Evolutionary conservation across 805 yeast genomes (phyloP).

Genomic region (Kuraishia borneana): DNA sequence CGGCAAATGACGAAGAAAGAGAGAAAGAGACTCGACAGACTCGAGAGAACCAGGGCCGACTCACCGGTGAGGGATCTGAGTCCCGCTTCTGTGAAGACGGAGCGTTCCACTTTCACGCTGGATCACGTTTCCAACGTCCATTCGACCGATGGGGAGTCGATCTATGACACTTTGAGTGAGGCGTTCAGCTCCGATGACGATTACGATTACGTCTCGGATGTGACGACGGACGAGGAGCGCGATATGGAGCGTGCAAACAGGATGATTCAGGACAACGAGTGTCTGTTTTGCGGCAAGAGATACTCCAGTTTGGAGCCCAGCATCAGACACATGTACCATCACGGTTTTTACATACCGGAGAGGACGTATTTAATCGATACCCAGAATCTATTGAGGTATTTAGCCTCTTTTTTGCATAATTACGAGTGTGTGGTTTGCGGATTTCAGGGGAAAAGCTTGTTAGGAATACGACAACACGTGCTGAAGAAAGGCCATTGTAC

Average conservation of each 20-base stretch:
- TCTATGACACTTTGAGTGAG: constrained; percentile 1
- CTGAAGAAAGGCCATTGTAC: constrained; percentile 31
- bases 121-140: constrained; percentile 21
- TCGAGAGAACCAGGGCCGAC: constrained; percentile 8
- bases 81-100: constrained; percentile 42
- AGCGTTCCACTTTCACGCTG: constrained; percentile 43
- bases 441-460: constrained; percentile 27
- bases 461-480: constrained; percentile 32
- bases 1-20: constrained; percentile 30
- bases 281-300: constrained; percentile 38
- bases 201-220: constrained; percentile 9
- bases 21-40: constrained; percentile 15
- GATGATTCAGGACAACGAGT: constrained; percentile 26
- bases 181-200: constrained; percentile 4
- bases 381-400: constrained; percentile 24
- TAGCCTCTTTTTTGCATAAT: constrained; percentile 24
- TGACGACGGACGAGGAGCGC: constrained; percentile 6
- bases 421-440: constrained; percentile 36
- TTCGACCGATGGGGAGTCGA: constrained; percentile 3
- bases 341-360: constrained; percentile 35
- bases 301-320: constrained; percentile 19
- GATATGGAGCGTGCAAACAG: constrained; percentile 14
- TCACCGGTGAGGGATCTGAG: constrained; percentile 25
- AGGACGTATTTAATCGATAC: constrained; percentile 24
- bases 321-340: constrained; percentile 31